phyloP scores from a whole-genome alignment of 2,329 filamentous ascomycete species.

The Ophiostoma ulmi region DNA sequence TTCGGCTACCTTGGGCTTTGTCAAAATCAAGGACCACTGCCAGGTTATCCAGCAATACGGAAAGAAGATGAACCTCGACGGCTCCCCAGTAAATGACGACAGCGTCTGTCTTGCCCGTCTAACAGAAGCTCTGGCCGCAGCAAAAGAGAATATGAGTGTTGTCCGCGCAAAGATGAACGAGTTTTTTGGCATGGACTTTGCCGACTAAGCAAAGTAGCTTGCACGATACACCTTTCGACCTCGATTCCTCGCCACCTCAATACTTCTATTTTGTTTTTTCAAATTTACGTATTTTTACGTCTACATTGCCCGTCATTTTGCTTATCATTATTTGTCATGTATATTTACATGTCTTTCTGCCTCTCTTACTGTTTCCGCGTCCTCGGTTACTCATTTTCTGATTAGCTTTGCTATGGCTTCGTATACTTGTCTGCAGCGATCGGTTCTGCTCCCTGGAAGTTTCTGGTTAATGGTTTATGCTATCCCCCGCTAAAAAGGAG shows the following conservation, averaged over 20 bases:
- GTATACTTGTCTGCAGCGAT: no score
- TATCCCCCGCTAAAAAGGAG: no score
- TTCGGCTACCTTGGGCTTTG: slow-evolving; percentile 85
- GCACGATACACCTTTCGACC: not conserved
- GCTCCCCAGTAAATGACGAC: slow-evolving; percentile 60
- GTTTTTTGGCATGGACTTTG: slow-evolving; percentile 49
- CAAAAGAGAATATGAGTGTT: slow-evolving; percentile 71
- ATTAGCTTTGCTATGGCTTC: not conserved
- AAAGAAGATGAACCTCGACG: slow-evolving; percentile 72
- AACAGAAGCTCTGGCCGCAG: slow-evolving; percentile 60
- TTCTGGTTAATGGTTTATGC: no score
- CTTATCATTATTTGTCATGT: not conserved
- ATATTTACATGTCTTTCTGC: not conserved
- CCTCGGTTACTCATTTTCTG: not conserved
- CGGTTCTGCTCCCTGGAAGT: no score
- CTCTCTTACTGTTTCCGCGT: no score
- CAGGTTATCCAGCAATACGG: slow-evolving; percentile 96
- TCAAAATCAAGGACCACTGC: slow-evolving; percentile 85
- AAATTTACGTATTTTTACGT: not conserved
- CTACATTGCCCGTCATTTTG: not conserved
- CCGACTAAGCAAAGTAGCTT: not conserved
- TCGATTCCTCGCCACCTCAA: not conserved
- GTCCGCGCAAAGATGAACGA: slow-evolving; percentile 64
- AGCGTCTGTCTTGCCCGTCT: slow-evolving; percentile 65
- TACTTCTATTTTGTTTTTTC: not conserved